Conservation (phyloP, 441 rosid genomes). For the Mallotus japonicus region DNA sequence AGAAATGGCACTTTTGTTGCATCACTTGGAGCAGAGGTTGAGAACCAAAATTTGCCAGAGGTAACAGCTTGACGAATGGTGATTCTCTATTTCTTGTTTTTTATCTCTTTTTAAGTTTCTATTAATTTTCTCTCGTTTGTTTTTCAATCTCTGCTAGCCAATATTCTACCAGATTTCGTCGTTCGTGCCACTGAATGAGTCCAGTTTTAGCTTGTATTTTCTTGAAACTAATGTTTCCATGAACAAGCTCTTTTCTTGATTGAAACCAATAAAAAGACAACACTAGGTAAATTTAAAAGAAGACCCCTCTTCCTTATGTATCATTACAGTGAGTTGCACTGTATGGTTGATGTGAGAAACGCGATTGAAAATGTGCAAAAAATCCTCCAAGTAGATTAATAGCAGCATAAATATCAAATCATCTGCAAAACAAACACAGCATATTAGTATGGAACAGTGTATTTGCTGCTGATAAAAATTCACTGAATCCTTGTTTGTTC, state of each 20-base stretch:
- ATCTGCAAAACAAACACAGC: background rate
- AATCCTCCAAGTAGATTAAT: too few species aligned
- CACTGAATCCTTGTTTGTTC: constrained; percentile 1
- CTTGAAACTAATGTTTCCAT: background rate
- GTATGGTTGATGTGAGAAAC: background rate
- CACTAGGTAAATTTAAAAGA: too few species aligned
- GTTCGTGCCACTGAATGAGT: constrained; percentile 6
- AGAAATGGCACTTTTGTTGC: constrained; percentile 26
- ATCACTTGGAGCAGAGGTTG: constrained; percentile 34
- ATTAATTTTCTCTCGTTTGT: background rate
- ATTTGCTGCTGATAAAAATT: background rate
- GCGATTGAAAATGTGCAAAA: background rate
- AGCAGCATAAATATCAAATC: background rate
- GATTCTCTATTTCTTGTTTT: constrained; percentile 24
- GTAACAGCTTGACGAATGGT: constrained; percentile 62
- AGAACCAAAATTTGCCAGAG: constrained; percentile 42
- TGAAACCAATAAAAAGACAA: background rate
- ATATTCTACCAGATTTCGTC: background rate
- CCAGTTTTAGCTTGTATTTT: constrained; percentile 23
- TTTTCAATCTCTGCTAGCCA: constrained; percentile 18
- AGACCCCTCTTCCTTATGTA: too few species aligned
- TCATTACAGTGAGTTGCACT: background rate
- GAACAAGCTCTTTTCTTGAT: background rate
- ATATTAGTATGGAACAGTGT: background rate
- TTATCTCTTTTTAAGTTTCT: background rate